A percentile compares a stretch with the other conserved stretches of the same genome.
These are phyloP conservation scores for Russula brevipes DNA, from an alignment of 768 basidiomycete species.

Conservation along the genomic window DNA sequence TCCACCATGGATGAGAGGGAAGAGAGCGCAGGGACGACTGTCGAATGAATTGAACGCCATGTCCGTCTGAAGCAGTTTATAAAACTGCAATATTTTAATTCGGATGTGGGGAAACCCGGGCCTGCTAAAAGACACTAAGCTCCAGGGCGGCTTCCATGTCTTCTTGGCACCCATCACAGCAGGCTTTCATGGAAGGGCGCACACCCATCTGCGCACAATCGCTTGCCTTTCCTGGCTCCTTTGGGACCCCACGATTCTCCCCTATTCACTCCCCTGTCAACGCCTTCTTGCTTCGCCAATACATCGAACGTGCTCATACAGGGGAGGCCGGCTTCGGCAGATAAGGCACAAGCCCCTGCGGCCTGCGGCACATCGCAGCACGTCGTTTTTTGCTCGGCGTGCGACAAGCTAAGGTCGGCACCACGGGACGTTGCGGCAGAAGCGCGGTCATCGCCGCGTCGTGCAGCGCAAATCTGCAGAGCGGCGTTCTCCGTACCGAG, in stretches of 20 bases:
- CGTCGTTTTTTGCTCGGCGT: background rate
- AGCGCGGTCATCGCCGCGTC: slow-evolving; percentile 7
- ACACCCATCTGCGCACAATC: background rate
- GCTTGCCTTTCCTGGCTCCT: background rate
- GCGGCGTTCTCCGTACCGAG: background rate
- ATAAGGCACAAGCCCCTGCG: slow-evolving; percentile 7
- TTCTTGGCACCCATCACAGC: background rate
- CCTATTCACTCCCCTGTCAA: slow-evolving; percentile 19
- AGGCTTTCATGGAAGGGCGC: slow-evolving; percentile 14
- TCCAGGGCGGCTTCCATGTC: slow-evolving; percentile 3
- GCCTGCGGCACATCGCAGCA: background rate
- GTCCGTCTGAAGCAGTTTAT: background rate
- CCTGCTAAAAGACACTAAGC: background rate
- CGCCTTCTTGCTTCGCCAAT: background rate
- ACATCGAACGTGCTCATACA: slow-evolving; percentile 4
- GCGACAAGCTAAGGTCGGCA: background rate
- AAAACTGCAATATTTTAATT: background rate
- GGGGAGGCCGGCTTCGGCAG: background rate
- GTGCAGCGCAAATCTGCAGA: slow-evolving; percentile 3
- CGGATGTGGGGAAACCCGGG: background rate
- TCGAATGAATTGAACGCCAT: slow-evolving; percentile 1
- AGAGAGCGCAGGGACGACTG: background rate
- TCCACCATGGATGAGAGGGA: slow-evolving; percentile 34
- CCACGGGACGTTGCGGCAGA: slow-evolving; percentile 4
- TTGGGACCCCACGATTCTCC: slow-evolving; percentile 6